phyloP scores from a whole-genome alignment of 371 early-diverging fungal species.

The Mortierella sp. region DNA sequence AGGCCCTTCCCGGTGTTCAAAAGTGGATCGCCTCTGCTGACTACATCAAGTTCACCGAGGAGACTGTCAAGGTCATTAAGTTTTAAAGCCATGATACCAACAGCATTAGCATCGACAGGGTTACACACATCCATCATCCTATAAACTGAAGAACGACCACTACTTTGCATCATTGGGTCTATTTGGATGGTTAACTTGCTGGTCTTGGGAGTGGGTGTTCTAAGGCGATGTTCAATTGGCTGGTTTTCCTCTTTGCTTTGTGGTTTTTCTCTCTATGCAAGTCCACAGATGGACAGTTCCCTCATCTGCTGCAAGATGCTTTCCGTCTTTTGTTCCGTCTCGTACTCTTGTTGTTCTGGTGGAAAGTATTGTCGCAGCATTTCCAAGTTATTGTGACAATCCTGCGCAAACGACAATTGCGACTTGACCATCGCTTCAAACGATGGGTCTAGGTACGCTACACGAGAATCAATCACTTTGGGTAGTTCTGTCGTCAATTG shows the following conservation, averaged over 20 bases:
- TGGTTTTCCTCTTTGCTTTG: too few relatives aligned
- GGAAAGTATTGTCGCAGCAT: constrained; percentile 63
- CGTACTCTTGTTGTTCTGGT: constrained; percentile 58
- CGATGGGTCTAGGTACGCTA: constrained; percentile 59
- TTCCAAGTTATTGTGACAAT: constrained; percentile 78
- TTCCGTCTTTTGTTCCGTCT: constrained; percentile 79
- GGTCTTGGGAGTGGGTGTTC: too few relatives aligned
- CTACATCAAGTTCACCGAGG: constrained; percentile 23
- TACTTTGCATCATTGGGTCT: too few relatives aligned
- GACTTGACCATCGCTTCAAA: constrained; percentile 94
- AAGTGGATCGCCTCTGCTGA: constrained; percentile 29
- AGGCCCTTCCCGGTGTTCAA: constrained; percentile 22
- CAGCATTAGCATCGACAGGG: too few relatives aligned
- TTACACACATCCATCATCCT: too few relatives aligned
- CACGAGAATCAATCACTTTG: constrained; percentile 71
- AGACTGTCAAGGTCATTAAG: constrained; percentile 13
- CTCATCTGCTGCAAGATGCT: constrained; percentile 88
- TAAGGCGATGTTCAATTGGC: too few relatives aligned
- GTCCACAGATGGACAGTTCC: constrained; percentile 76
- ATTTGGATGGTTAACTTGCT: too few relatives aligned
- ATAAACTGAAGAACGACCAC: too few relatives aligned
- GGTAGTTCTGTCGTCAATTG: constrained; percentile 90
- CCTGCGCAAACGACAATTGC: constrained; percentile 86
- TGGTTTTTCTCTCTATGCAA: constrained; percentile 13
- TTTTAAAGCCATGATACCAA: too few relatives aligned